Evolutionary conservation across 768 basidiomycete species (phyloP).

Genomic region (Dentipellis sp.): DNA sequence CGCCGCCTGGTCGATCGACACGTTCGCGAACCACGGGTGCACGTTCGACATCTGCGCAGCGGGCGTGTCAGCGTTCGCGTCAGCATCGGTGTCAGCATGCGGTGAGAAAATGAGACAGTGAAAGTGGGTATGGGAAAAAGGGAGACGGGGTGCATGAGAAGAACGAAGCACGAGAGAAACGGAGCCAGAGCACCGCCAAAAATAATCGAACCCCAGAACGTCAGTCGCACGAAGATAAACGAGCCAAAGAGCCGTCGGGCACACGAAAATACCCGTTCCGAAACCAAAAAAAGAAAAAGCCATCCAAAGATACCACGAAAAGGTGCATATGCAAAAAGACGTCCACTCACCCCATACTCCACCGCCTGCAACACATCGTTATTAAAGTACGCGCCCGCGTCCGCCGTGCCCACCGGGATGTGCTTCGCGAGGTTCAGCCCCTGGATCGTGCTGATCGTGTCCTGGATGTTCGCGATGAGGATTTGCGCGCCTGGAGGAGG

Average conservation of each 20-base stretch:
- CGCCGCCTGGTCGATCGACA: constrained; percentile 56
- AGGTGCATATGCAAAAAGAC: neutral
- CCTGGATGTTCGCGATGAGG: constrained; percentile 56
- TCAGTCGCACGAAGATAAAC: too few relatives aligned
- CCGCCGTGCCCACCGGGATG: constrained; percentile 69
- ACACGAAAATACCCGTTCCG: neutral
- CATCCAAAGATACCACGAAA: neutral
- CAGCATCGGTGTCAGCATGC: too few relatives aligned
- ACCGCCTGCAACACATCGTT: constrained; percentile 49
- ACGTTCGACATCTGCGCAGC: constrained; percentile 70
- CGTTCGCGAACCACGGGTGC: constrained; percentile 91
- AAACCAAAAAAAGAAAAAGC: neutral
- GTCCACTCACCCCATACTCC: constrained; percentile 56
- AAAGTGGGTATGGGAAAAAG: too few relatives aligned
- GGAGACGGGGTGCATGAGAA: too few relatives aligned
- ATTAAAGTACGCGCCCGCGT: constrained; percentile 84
- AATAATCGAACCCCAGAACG: too few relatives aligned
- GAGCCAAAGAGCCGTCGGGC: too few relatives aligned
- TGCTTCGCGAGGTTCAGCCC: constrained; percentile 47
- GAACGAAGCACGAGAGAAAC: too few relatives aligned
- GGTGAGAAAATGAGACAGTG: too few relatives aligned
- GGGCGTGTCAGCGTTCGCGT: neutral
- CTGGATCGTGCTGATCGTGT: constrained; percentile 48
- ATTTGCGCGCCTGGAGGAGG: constrained; percentile 36
- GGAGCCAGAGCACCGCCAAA: too few relatives aligned